These are phyloP conservation scores for Populus simonii DNA, from an alignment of 345 rosid genomes.

Conservation along the genomic window DNA sequence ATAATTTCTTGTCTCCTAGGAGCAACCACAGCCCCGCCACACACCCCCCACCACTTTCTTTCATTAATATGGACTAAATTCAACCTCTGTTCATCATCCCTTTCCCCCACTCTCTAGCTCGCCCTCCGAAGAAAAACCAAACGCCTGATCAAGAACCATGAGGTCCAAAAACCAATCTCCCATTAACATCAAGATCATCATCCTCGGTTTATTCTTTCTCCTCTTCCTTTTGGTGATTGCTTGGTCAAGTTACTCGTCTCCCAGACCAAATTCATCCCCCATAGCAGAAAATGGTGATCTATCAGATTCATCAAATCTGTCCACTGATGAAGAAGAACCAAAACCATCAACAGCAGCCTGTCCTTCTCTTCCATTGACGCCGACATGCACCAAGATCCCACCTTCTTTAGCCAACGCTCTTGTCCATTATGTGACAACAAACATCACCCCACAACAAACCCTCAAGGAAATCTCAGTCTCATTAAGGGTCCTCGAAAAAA, in stretches of 20 bases:
- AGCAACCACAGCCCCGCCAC: neutral
- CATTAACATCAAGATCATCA: constrained; percentile 36
- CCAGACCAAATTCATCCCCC: constrained; percentile 19
- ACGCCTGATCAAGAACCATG: constrained; percentile 10
- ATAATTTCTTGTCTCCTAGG: neutral
- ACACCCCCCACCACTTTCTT: neutral
- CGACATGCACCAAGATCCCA: constrained; percentile 53
- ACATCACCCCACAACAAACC: constrained; percentile 89
- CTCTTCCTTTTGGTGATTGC: constrained; percentile 40
- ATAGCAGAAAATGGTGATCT: neutral
- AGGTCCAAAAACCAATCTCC: constrained; percentile 34
- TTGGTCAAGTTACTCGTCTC: constrained; percentile 42
- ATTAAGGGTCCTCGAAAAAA: constrained; percentile 51
- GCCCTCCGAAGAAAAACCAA: neutral
- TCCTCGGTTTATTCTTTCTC: constrained; percentile 38
- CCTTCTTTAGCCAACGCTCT: constrained; percentile 65
- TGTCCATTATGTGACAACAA: constrained; percentile 69
- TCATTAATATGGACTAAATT: neutral
- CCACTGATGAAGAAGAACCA: constrained; percentile 6
- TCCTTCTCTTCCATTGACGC: constrained; percentile 22
- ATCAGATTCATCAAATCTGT: constrained; percentile 10
- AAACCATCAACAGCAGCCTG: constrained; percentile 3
- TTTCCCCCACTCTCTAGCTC: neutral
- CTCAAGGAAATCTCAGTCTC: constrained; percentile 70
- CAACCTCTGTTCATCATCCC: neutral